Evolutionary conservation across 805 yeast genomes (phyloP), one percentile per base, ranked within the genome.

Genomic region (Saccharomycopsis malanga): DNA sequence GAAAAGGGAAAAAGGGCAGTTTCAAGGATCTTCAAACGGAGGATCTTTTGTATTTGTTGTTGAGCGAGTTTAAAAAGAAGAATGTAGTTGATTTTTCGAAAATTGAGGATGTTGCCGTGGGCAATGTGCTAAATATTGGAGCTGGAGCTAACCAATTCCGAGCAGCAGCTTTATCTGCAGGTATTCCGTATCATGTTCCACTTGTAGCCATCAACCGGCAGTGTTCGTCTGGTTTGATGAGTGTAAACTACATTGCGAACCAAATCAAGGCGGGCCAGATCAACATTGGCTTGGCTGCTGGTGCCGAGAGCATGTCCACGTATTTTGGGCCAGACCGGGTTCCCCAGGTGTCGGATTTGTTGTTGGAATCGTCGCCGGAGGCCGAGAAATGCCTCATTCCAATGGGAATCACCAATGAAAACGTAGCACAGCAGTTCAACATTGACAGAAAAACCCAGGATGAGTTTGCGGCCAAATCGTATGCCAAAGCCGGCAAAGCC

Each of bases 141-240:
- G 94, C 97, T 21, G 98, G 97, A 58, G 96, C 93, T 46, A 83
- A 83, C 48, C 97, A 89, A 67, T 95, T 87, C 67, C 74, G 98
- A 57, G 96, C 95, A 42, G 96, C 97, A 36, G 73, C 77, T 56
- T 74, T 91, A 49, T 93, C 89, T 18, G 94, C 97, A 9, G 98
- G 96, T 32, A 74, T 89, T 45, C 97, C 97, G 27, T 69, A 82
- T 62, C 66, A 80, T 2, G 73, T 82, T 12, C 89, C 95, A 7
- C 86, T 89, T 57, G 68, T 79, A 58, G 88, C 96, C 14, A 61
- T 91, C 54, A 91, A 91, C 72, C 80, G 98, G 67, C 97, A 89
- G 65, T 91, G 98, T 66, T 87, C 96, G 5, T 85, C 95, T 2
- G 97, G 97, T 23, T 72, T 91, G 58, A 85, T 88, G 76, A 94